Base-by-base conservation (phyloP, 176 grass and related monocot species). In the Cocos nucifera region DNA sequence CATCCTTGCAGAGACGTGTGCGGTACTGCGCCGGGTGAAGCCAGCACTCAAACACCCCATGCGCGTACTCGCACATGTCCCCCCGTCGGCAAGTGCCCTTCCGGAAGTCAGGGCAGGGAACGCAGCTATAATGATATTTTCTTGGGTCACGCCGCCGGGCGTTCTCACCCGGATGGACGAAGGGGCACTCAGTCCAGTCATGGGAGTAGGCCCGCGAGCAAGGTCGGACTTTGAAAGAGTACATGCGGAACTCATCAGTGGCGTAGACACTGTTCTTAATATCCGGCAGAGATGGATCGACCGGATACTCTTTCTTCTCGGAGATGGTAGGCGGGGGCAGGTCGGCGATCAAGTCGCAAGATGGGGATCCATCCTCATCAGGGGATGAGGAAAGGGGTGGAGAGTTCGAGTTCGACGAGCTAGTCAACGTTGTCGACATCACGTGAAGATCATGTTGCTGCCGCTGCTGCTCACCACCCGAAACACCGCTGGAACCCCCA, bases 11-110 rank as follows among this genome's bases (percentile, higher is more conserved):
- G 15, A 89, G 82, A 61, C 86, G 77, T n/a, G 90, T 95, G 63
- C 90, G 86, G 55, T 95, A 95, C 77, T 95, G 86, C 1, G 82
- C 79, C 2, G 86, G 90, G 77, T 95, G 90, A 55, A 95, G 86
- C 90, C 90, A 95, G 67, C 90, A 83, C 86, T 95, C 90, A 1
- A 95, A 95, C 5, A 95, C 90, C 25, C 90, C 86, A 57, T 95
- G 90, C 4, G 90, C 78, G 17, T 86, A 95, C 79, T 95, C 90
- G 0, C 86, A 95, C 70, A 68, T 86, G 57, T 95, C 90, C 0
- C 76, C 79, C 0, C 82, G 73, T 19, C 82, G 77, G 22, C 90
- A 95, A 16, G 85, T 76, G n/a, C 82, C 85, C 26, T 80, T 73
- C 29, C 90, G 86, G 55, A 95, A 95, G 51, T 83, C 84, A 49